These are phyloP conservation scores for Ceratocystis albifundus DNA, from an alignment of 2,329 filamentous ascomycete species.

Conservation along the genomic window DNA sequence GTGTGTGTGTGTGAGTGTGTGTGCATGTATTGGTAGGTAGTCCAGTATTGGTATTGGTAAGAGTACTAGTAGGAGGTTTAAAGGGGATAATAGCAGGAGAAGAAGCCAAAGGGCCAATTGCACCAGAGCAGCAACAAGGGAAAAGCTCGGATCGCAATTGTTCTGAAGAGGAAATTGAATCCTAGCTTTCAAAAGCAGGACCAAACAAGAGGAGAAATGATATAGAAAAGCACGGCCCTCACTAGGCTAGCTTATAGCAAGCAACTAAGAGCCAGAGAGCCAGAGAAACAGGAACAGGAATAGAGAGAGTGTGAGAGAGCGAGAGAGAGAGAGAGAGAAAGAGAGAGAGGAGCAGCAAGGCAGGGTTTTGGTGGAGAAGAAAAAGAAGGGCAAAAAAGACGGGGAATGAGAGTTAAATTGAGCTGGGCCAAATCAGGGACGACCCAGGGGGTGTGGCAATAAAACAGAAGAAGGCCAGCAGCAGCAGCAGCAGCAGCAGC, in stretches of 20 bases:
- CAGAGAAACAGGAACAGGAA: neutral
- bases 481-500: neutral
- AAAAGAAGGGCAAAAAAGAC: slow-evolving; percentile 16
- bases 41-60: neutral
- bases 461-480: slow-evolving; percentile 11
- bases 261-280: neutral
- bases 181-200: slow-evolving; percentile 1
- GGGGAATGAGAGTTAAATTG: slow-evolving; percentile 16
- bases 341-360: neutral
- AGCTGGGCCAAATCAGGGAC: slow-evolving; percentile 16
- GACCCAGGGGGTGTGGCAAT: too few relatives aligned
- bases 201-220: slow-evolving; percentile 12
- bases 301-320: neutral
- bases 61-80: neutral
- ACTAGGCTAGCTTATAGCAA: too few relatives aligned
- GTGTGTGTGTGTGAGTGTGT: slow-evolving; percentile 5
- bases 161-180: neutral
- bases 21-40: neutral
- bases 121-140: neutral
- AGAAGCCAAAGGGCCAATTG: neutral
- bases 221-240: neutral
- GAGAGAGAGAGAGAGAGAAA: neutral
- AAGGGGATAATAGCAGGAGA: neutral
- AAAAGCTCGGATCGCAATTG: neutral
- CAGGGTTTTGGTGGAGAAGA: slow-evolving; percentile 11